These are phyloP conservation scores for Sporothrix pseudoabietina DNA, from an alignment of 2,329 filamentous ascomycete genomes.

Conservation along the genomic window DNA sequence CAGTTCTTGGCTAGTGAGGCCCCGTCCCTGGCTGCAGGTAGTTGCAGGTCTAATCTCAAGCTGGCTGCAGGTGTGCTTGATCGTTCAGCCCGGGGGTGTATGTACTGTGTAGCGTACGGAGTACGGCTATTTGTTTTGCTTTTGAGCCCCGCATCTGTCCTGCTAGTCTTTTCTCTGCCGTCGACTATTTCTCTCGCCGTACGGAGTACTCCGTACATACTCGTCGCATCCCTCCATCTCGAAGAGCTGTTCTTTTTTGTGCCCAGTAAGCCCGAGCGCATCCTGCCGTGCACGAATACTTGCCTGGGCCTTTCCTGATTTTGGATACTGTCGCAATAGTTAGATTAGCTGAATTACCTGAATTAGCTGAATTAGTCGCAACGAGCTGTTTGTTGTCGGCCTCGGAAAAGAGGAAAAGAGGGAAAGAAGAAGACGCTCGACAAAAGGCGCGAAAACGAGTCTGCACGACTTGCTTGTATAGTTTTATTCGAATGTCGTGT, in stretches of 20 bases:
- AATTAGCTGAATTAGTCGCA: not conserved
- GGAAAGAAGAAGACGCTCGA: not conserved
- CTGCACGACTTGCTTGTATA: not conserved
- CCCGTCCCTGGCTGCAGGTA: conserved; percentile 12
- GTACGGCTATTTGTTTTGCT: not conserved
- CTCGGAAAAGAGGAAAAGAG: not conserved
- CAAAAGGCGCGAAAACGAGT: not conserved
- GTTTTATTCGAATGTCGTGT: not conserved
- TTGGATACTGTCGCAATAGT: not conserved
- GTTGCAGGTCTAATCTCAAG: conserved; percentile 29
- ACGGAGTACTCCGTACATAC: too few relatives aligned
- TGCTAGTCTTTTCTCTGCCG: not conserved
- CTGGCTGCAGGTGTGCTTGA: conserved; percentile 16
- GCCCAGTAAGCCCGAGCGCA: not conserved
- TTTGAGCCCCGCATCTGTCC: conserved; percentile 16
- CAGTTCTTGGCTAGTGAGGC: conserved; percentile 23
- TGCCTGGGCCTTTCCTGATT: not conserved
- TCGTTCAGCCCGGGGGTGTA: conserved; percentile 1
- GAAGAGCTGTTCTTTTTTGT: not conserved
- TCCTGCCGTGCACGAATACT: not conserved
- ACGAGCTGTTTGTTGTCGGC: not conserved
- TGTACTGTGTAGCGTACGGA: not conserved
- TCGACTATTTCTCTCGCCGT: not conserved
- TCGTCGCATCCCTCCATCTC: not conserved
- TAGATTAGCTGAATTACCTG: too few relatives aligned